Conservation (phyloP, 768 basidiomycete genomes). For the Pleurotus tuber-regium region DNA sequence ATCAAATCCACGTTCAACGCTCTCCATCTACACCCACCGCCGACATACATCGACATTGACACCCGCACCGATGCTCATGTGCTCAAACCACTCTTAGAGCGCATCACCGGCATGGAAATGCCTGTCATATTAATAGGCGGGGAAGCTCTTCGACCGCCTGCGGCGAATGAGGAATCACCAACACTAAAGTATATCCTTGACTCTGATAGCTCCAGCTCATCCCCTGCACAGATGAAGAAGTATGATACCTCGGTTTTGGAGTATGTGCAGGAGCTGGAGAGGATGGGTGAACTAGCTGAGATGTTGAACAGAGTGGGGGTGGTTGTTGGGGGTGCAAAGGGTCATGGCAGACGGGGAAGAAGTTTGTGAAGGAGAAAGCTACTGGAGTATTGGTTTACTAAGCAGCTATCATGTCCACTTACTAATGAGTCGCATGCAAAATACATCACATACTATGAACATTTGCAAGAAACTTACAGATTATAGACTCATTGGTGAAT, state of each 20-base stretch:
- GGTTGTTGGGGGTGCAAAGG: background rate
- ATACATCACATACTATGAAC: too few species aligned
- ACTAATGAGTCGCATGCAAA: too few species aligned
- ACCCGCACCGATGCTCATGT: constrained; percentile 68
- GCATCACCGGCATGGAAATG: constrained; percentile 58
- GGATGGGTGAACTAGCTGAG: background rate
- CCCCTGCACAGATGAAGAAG: background rate
- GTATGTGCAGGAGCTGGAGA: background rate
- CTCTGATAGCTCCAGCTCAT: background rate
- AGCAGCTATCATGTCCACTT: too few species aligned
- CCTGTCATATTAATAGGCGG: constrained; percentile 77
- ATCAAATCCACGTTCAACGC: constrained; percentile 55
- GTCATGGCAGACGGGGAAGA: background rate
- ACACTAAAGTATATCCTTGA: background rate
- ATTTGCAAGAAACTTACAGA: too few species aligned
- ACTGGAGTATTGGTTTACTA: too few species aligned
- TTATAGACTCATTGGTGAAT: too few species aligned
- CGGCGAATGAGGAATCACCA: background rate
- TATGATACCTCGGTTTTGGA: constrained; percentile 5
- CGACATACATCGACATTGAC: constrained; percentile 71
- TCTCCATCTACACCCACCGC: constrained; percentile 58
- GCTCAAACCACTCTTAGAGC: constrained; percentile 58
- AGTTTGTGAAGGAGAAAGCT: too few species aligned
- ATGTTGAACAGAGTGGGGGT: constrained; percentile 3
- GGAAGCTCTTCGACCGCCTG: constrained; percentile 29